phyloP scores from a whole-genome alignment of 495 filamentous ascomycete species.

The Oidiodendron maius region DNA sequence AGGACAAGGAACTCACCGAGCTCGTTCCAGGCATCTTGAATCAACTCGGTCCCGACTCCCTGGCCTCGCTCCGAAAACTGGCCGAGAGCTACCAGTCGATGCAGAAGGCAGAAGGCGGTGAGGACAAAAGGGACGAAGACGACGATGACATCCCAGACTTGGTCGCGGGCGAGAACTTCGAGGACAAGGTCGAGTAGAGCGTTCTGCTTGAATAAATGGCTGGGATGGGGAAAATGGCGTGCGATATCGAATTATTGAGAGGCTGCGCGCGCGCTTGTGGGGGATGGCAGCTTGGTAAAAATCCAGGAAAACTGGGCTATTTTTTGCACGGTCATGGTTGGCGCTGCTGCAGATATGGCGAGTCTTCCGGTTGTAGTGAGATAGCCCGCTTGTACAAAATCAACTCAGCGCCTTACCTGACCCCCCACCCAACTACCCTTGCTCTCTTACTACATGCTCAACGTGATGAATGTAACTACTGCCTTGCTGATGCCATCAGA shows the following conservation, averaged over 20 bases:
- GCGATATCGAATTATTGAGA: too few species aligned
- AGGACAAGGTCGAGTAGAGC: slow-evolving; percentile 84
- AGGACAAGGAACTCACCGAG: slow-evolving; percentile 99
- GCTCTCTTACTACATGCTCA: too few species aligned
- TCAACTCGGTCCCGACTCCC: slow-evolving; percentile 95
- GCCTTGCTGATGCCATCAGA: too few species aligned
- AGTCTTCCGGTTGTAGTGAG: not conserved
- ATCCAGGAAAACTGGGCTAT: not conserved
- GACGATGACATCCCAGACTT: slow-evolving; percentile 91
- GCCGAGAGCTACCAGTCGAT: slow-evolving; percentile 99
- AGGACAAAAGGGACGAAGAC: slow-evolving; percentile 56
- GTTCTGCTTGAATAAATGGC: not conserved
- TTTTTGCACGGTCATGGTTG: not conserved
- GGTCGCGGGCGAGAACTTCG: slow-evolving; percentile 93
- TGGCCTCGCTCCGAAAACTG: slow-evolving; percentile 96
- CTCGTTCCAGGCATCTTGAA: slow-evolving; percentile 98
- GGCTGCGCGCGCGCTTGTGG: too few species aligned
- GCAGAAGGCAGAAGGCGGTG: slow-evolving; percentile 84
- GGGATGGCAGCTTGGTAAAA: too few species aligned
- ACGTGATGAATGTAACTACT: too few species aligned
- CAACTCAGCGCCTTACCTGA: not conserved
- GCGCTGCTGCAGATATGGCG: not conserved
- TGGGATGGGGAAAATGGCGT: too few species aligned
- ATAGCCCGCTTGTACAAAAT: not conserved
- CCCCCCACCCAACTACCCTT: too few species aligned